Percentiles rank a stretch among this genome's conserved stretches.
These are phyloP conservation scores for Pseudozyma sp. DNA, from an alignment of 1,284 basidiomycete species.

Conservation along the genomic window DNA sequence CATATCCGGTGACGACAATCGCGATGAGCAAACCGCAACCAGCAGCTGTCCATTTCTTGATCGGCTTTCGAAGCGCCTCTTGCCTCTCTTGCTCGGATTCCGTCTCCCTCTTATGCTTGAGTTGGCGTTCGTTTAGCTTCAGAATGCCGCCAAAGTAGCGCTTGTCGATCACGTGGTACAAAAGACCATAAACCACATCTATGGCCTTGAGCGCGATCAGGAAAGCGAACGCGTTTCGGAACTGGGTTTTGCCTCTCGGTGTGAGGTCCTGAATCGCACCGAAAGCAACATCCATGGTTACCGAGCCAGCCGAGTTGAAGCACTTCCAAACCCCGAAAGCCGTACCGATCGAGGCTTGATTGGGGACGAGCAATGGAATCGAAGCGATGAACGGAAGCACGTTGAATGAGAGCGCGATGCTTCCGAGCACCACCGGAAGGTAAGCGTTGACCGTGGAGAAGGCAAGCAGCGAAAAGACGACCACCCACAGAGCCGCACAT, in stretches of 20 bases:
- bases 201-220: constrained; percentile 70
- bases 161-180: constrained; percentile 66
- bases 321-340: constrained; percentile 71
- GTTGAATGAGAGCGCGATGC: constrained; percentile 69
- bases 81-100: constrained; percentile 46
- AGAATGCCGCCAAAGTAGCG: constrained; percentile 68
- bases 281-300: constrained; percentile 69
- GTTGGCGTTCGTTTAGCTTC: constrained; percentile 60
- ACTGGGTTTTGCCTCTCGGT: constrained; percentile 56
- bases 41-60: constrained; percentile 30
- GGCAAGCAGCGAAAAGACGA: constrained; percentile 70
- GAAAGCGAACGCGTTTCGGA: constrained; percentile 69
- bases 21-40: constrained; percentile 35
- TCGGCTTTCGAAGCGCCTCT: constrained; percentile 36
- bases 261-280: constrained; percentile 70
- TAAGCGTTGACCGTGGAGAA: constrained; percentile 70
- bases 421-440: constrained; percentile 68
- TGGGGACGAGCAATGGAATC: constrained; percentile 70
- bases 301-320: constrained; percentile 64
- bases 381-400: constrained; percentile 69
- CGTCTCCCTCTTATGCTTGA: constrained; percentile 41
- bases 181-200: constrained; percentile 68
- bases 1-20: constrained; percentile 47
- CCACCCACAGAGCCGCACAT: constrained; percentile 68
- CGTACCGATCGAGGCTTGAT: constrained; percentile 69